Percentiles rank a stretch among this genome's conserved stretches.
Conservation (phyloP, 2,329 filamentous ascomycete genomes). For the Fusarium xylarioides region DNA sequence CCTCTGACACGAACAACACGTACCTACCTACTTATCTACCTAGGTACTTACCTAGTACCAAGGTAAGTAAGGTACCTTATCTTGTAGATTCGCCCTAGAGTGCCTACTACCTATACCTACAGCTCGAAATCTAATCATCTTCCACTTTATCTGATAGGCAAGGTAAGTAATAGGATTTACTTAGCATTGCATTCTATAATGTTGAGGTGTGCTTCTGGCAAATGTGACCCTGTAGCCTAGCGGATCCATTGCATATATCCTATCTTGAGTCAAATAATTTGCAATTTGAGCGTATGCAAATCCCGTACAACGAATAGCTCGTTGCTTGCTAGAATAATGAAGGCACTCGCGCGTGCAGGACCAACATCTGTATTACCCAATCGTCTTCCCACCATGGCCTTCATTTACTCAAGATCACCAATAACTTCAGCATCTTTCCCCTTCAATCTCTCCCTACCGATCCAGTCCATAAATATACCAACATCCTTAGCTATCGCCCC, state of each 20-base stretch:
- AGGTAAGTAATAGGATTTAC: not conserved
- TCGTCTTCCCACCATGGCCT: not conserved
- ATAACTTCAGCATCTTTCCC: slow-evolving; percentile 18
- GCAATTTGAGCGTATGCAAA: not conserved
- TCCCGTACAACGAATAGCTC: not conserved
- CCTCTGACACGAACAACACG: not conserved
- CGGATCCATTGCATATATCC: not conserved
- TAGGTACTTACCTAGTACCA: not conserved
- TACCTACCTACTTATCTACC: not conserved
- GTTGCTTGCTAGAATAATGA: not conserved
- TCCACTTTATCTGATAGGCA: not conserved
- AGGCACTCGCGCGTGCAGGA: not conserved
- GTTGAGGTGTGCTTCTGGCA: not conserved
- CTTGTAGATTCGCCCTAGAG: not conserved
- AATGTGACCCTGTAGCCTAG: not conserved
- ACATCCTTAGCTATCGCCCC: slow-evolving; percentile 76
- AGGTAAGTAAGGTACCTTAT: not conserved
- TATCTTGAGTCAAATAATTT: not conserved
- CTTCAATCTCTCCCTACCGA: slow-evolving; percentile 55
- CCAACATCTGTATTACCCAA: not conserved
- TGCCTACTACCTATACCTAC: not conserved
- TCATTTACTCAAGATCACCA: slow-evolving; percentile 9
- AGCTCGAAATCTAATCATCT: not conserved
- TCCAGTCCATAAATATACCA: slow-evolving; percentile 72
- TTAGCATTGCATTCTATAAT: not conserved